Percentiles rank a stretch among this genome's conserved stretches.
phyloP scores from a whole-genome alignment of 2,329 filamentous ascomycete species.

The Didymella sp. region DNA sequence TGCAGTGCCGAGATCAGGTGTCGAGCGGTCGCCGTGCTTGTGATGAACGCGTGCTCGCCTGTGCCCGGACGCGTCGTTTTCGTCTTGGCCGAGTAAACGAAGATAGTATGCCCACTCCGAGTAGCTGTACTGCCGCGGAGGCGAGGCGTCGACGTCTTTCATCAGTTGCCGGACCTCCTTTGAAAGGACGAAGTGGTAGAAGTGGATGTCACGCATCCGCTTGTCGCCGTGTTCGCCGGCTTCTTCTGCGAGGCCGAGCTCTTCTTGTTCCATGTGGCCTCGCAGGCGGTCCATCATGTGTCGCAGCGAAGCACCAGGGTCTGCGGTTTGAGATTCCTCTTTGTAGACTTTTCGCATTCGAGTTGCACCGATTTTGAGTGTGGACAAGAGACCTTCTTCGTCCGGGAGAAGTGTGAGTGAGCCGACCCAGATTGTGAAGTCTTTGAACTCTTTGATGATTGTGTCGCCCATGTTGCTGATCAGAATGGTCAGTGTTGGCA shows the following conservation, averaged over 20 bases:
- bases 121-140: constrained; percentile 51
- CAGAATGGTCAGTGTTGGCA: constrained; percentile 62
- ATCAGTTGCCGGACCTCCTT: constrained; percentile 55
- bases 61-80: constrained; percentile 50
- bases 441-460: constrained; percentile 61
- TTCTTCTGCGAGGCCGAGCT: constrained; percentile 51
- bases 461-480: constrained; percentile 64
- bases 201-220: constrained; percentile 57
- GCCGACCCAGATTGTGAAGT: constrained; percentile 63
- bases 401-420: constrained; percentile 62
- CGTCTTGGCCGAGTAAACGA: constrained; percentile 49
- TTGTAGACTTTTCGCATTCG: constrained; percentile 29
- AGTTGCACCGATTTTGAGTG: constrained; percentile 40
- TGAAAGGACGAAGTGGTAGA: constrained; percentile 58
- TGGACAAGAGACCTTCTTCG: constrained; percentile 52
- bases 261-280: constrained; percentile 51
- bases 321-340: constrained; percentile 14
- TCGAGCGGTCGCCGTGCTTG: constrained; percentile 27
- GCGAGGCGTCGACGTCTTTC: constrained; percentile 50
- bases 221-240: constrained; percentile 53
- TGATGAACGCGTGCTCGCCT: constrained; percentile 36
- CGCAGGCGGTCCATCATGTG: constrained; percentile 44
- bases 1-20: constrained; percentile 43
- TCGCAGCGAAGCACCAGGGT: constrained; percentile 21
- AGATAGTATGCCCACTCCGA: constrained; percentile 52